Evolutionary conservation across 345 rosid species (phyloP), one percentile per base, ranked within the genome.

Genomic region (Lumnitzera littorea): DNA sequence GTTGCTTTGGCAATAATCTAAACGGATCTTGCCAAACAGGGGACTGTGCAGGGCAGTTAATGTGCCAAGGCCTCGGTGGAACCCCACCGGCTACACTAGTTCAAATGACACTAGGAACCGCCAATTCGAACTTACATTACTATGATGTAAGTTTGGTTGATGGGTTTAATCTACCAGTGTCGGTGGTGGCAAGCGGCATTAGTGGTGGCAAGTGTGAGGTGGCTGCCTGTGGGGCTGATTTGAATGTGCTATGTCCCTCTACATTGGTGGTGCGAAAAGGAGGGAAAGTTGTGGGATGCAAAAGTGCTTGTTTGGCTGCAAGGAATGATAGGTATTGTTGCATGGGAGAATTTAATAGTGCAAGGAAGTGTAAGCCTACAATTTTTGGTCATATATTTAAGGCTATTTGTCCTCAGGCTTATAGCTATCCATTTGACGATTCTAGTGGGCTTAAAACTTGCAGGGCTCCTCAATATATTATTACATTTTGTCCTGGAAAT

Each of bases 101-200:
- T 0, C 78, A 76, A 65, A 74, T 82, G 84, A 76, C 84, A 11
- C 63, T 82, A 11, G 86, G 82, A 16, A 70, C 82, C 11, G 55
- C 71, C 13, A 55, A 47, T n/a, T 78, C 82, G 0, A 56, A 71
- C 50, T 48, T 82, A 49, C 86, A 82, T 74, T 82, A 61, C 76
- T 82, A 76, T 36, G 83, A 78, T 62, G 83, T 76, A 14, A 82
- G 86, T 48, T 61, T 79, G 61, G 84, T 79, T 50, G 82, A 79
- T 46, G 86, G 86, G 24, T 82, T 82, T 13, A 82, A 79, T 46
- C 58, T 76, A 5, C 84, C 82, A 0, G 78, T 72, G 24, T 79
- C 82, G 1, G 74, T 82, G 80, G 61, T 53, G 29, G 80, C 84
- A 0, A 3, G 74, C 5, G 31, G 31, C 29, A n/a, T n/a, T n/a